A percentile compares a stretch with the other conserved stretches of the same genome.
Conservation (phyloP, 805 yeast species). For the Yarrowia alimentaria region DNA sequence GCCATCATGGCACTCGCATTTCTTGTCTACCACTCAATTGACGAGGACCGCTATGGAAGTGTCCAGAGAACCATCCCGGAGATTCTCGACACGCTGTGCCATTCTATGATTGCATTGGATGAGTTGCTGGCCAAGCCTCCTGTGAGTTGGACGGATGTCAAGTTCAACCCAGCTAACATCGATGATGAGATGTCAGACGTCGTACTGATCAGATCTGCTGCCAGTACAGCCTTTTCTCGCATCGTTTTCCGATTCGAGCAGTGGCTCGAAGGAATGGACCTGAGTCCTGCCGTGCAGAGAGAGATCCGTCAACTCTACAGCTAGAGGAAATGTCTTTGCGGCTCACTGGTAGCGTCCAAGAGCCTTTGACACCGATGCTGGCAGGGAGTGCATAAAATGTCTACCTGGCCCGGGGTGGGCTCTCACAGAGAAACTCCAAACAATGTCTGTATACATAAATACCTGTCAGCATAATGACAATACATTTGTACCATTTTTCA, state of each 20-base stretch:
- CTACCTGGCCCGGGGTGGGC: no score
- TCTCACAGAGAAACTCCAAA: no score
- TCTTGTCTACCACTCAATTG: constrained; percentile 38
- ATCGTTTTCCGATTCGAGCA: constrained; percentile 25
- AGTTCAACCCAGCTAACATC: constrained; percentile 17
- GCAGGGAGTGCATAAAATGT: no score
- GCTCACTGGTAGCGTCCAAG: no score
- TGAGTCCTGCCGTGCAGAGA: constrained; percentile 6
- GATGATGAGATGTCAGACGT: constrained; percentile 18
- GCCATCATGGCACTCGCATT: constrained; percentile 39
- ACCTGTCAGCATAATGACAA: no score
- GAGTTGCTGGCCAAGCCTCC: constrained; percentile 36
- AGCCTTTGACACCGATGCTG: no score
- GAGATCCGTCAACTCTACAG: constrained; percentile 9
- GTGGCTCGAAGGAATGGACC: constrained; percentile 21
- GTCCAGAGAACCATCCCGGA: constrained; percentile 45
- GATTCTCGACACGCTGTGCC: constrained; percentile 36
- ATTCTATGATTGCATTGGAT: constrained; percentile 35
- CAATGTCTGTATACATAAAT: no score
- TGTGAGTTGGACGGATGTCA: constrained; percentile 39
- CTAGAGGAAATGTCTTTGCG: neutral
- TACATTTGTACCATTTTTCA: no score
- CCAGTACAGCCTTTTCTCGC: constrained; percentile 6
- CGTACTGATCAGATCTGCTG: constrained; percentile 6
- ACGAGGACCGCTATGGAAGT: constrained; percentile 43